phyloP scores from a whole-genome alignment of 2,329 filamentous ascomycete genomes.

The Diaporthe ampelina region DNA sequence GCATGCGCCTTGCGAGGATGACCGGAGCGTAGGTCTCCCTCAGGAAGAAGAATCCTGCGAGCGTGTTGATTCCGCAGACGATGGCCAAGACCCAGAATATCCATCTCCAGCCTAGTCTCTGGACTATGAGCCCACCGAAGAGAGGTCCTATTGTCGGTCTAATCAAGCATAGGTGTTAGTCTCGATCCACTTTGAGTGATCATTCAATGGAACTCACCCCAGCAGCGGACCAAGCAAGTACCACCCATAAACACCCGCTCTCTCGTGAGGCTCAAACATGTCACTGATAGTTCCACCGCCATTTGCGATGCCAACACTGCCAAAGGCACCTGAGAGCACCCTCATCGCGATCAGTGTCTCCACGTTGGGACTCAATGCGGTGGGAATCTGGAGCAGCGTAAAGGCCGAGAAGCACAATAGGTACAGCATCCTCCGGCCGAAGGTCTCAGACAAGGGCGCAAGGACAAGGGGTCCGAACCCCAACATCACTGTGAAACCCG shows the following conservation, averaged over 20 bases:
- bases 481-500: constrained; percentile 33
- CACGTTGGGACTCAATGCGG: constrained; percentile 35
- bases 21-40: constrained; percentile 35
- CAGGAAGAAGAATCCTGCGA: constrained; percentile 29
- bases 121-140: constrained; percentile 34
- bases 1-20: constrained; percentile 26
- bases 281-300: constrained; percentile 39
- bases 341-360: constrained; percentile 37
- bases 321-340: constrained; percentile 33
- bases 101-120: constrained; percentile 38
- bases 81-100: constrained; percentile 35
- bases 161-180: no score
- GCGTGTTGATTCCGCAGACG: constrained; percentile 34
- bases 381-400: constrained; percentile 35
- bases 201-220: no score
- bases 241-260: constrained; percentile 37
- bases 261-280: constrained; percentile 38
- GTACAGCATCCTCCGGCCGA: constrained; percentile 34
- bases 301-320: constrained; percentile 39
- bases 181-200: no score
- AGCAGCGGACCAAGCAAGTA: constrained; percentile 38
- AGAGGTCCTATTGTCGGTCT: constrained; percentile 37
- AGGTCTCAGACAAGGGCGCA: constrained; percentile 37
- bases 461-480: constrained; percentile 38
- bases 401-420: constrained; percentile 36